These are phyloP conservation scores for Elsinoe perseae DNA, from an alignment of 2,329 filamentous ascomycete species.

Conservation along the genomic window DNA sequence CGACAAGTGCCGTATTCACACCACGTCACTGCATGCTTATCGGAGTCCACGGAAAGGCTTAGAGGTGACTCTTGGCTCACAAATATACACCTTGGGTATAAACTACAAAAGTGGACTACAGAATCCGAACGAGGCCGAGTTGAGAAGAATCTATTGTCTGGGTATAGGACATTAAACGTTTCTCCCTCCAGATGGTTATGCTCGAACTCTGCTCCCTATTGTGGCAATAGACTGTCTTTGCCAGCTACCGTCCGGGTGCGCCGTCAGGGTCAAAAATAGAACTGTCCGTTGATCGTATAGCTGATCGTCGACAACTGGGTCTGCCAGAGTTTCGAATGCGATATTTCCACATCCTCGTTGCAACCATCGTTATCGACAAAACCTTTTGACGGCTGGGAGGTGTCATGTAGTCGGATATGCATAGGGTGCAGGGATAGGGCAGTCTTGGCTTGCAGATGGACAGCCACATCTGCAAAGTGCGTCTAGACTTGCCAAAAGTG, in stretches of 20 bases:
- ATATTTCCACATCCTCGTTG: neutral
- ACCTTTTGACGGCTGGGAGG: neutral
- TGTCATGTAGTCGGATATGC: neutral
- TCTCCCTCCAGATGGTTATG: neutral
- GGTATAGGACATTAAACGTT: neutral
- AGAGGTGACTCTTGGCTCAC: neutral
- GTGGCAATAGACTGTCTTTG: slow-evolving; percentile 4
- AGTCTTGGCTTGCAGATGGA: neutral
- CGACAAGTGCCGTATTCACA: neutral
- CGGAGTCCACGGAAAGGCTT: neutral
- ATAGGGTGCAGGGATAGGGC: neutral
- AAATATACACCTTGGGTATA: too few species aligned
- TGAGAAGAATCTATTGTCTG: neutral
- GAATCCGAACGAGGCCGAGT: neutral
- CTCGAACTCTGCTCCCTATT: slow-evolving; percentile 7
- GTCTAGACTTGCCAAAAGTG: neutral
- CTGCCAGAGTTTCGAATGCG: neutral
- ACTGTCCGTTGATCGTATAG: neutral
- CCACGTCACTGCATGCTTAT: neutral
- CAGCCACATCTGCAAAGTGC: neutral
- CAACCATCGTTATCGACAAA: neutral
- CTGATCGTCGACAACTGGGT: neutral
- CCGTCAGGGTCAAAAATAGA: slow-evolving; percentile 3
- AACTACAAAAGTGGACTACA: neutral
- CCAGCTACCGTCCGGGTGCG: neutral